Percentiles rank a stretch among this genome's conserved stretches.
These are phyloP conservation scores for Apophysomyces variabilis DNA, from an alignment of 371 early-diverging fungal genomes.

Conservation along the genomic window DNA sequence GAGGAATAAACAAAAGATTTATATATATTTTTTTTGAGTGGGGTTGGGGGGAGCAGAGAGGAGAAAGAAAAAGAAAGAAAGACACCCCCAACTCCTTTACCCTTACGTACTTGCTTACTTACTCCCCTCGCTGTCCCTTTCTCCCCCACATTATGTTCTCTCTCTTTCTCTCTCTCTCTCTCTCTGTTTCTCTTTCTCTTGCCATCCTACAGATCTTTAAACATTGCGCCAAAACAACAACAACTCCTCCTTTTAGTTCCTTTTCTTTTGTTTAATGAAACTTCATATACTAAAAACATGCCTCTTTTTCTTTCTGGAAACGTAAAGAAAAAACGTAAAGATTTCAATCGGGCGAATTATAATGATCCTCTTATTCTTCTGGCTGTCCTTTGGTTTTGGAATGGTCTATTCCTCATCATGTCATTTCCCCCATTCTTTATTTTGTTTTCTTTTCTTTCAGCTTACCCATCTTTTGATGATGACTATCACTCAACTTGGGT, in stretches of 20 bases:
- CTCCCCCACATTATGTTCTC: too few relatives aligned
- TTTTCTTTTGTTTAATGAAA: neutral
- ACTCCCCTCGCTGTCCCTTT: too few relatives aligned
- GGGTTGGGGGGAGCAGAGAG: constrained; percentile 3
- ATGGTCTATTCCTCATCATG: neutral
- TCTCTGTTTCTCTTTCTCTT: too few relatives aligned
- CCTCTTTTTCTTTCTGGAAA: neutral
- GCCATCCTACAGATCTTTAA: too few relatives aligned
- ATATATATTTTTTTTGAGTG: constrained; percentile 4
- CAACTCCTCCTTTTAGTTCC: too few relatives aligned
- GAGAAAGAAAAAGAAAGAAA: neutral
- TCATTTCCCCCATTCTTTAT: neutral
- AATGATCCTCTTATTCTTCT: neutral
- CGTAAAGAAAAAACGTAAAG: neutral
- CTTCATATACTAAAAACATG: neutral
- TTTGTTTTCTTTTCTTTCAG: neutral
- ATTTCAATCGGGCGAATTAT: neutral
- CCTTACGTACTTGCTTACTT: too few relatives aligned
- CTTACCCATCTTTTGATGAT: neutral
- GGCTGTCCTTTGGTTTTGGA: neutral
- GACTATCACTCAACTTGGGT: neutral
- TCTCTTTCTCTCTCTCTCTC: too few relatives aligned
- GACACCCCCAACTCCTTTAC: neutral
- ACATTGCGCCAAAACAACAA: too few relatives aligned
- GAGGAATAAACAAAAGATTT: constrained; percentile 3